Conservation (phyloP, 306 rosid genomes). For the Sesbania bispinosa region DNA sequence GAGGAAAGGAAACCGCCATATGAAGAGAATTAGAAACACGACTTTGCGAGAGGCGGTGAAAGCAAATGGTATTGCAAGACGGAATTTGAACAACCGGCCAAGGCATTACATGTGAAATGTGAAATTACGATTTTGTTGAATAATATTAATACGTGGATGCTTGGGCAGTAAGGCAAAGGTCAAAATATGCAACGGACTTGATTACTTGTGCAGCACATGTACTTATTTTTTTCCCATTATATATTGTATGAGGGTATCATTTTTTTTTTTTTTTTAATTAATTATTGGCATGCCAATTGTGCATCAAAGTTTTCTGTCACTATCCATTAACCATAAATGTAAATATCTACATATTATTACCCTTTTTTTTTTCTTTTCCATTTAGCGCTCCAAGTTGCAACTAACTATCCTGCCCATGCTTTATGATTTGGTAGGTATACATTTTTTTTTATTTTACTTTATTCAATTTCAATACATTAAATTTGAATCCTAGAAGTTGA, state of each 20-base stretch:
- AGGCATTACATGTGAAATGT: no score
- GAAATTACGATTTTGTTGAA: background rate
- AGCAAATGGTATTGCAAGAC: background rate
- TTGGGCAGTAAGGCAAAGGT: constrained; percentile 34
- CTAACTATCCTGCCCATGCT: background rate
- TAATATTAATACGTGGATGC: background rate
- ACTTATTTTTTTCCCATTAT: background rate
- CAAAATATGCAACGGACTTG: background rate
- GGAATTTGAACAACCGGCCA: background rate
- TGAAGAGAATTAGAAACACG: background rate
- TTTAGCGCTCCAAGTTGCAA: background rate
- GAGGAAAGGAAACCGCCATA: constrained; percentile 11
- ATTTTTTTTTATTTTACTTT: no score
- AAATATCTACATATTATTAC: no score
- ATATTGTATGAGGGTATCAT: background rate
- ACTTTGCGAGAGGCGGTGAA: background rate
- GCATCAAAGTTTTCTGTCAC: background rate
- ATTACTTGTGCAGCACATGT: constrained; percentile 8
- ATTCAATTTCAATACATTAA: no score
- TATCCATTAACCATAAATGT: background rate
- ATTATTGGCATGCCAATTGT: background rate
- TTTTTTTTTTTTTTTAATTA: background rate
- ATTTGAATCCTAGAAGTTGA: no score
- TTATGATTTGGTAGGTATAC: background rate
- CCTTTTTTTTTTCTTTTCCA: no score